Conservation (phyloP, 1,284 basidiomycete species). For the Boletus albobrunnescens region DNA sequence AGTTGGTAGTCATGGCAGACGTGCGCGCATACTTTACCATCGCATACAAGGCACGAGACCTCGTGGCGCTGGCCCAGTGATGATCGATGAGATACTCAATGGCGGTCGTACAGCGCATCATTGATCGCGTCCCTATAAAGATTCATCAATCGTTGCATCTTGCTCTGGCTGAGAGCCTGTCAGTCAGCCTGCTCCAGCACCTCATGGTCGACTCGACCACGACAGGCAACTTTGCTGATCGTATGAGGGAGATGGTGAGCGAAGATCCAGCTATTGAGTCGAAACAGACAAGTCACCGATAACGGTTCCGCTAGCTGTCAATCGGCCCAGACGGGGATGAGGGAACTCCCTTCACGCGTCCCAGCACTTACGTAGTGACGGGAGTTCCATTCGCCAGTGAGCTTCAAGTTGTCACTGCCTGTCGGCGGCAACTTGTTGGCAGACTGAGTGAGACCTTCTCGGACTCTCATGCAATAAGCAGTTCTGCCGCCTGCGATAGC, state of each 20-base stretch:
- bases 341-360: too few relatives aligned
- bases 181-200: conserved; percentile 38
- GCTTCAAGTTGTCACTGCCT: too few relatives aligned
- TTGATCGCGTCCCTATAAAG: conserved; percentile 48
- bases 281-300: too few relatives aligned
- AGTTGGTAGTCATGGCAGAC: conserved; percentile 46
- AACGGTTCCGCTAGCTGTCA: too few relatives aligned
- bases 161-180: conserved; percentile 37
- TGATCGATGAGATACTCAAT: neutral
- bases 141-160: conserved; percentile 51
- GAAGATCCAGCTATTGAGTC: conserved; percentile 41
- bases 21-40: conserved; percentile 53
- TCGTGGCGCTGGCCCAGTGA: neutral
- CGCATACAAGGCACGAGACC: conserved; percentile 39
- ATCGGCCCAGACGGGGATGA: too few relatives aligned
- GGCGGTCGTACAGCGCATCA: conserved; percentile 41
- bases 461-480: too few relatives aligned
- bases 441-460: too few relatives aligned
- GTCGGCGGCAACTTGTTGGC: too few relatives aligned
- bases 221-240: conserved; percentile 17
- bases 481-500: too few relatives aligned
- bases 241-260: conserved; percentile 37
- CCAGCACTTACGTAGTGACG: too few relatives aligned
- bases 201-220: conserved; percentile 27
- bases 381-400: too few relatives aligned